Evolutionary conservation across 805 yeast species (phyloP).

Genomic region (Zygotorulaspora florentina): DNA sequence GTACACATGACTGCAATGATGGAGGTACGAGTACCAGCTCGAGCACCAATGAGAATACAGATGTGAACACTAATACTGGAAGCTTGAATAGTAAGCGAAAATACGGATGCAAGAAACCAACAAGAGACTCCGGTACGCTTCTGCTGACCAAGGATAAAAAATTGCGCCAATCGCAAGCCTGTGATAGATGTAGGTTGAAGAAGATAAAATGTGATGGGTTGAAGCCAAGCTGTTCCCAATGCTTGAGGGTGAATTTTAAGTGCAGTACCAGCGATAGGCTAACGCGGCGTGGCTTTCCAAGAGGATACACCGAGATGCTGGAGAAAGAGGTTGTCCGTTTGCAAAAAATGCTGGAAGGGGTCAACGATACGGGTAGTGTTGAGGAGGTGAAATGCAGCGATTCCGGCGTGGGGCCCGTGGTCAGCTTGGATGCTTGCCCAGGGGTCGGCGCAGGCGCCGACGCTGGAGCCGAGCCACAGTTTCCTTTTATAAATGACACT

Average conservation of each 20-base stretch:
- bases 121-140: slow-evolving; percentile 24
- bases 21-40: too few species aligned
- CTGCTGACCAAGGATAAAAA: slow-evolving; percentile 23
- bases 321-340: slow-evolving; percentile 58
- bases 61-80: background rate
- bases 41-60: too few species aligned
- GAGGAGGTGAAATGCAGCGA: slow-evolving; percentile 2
- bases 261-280: slow-evolving; percentile 71
- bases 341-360: slow-evolving; percentile 39
- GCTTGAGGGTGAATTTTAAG: slow-evolving; percentile 58
- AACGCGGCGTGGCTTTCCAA: slow-evolving; percentile 73
- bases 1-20: too few species aligned
- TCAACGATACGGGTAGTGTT: background rate
- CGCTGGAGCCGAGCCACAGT: slow-evolving; percentile 11
- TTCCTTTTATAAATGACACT: slow-evolving; percentile 29
- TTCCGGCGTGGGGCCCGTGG: background rate
- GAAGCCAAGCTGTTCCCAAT: slow-evolving; percentile 62
- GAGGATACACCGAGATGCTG: slow-evolving; percentile 73
- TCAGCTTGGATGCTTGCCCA: background rate
- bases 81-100: slow-evolving; percentile 14
- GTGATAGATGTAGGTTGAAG: slow-evolving; percentile 74
- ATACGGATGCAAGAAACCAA: slow-evolving; percentile 19
- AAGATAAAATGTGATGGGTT: slow-evolving; percentile 74
- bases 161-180: slow-evolving; percentile 65
- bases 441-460: background rate